Evolutionary conservation across 768 basidiomycete species (phyloP), one percentile per base, ranked within the genome.

Genomic region (Pulveroboletus frians): DNA sequence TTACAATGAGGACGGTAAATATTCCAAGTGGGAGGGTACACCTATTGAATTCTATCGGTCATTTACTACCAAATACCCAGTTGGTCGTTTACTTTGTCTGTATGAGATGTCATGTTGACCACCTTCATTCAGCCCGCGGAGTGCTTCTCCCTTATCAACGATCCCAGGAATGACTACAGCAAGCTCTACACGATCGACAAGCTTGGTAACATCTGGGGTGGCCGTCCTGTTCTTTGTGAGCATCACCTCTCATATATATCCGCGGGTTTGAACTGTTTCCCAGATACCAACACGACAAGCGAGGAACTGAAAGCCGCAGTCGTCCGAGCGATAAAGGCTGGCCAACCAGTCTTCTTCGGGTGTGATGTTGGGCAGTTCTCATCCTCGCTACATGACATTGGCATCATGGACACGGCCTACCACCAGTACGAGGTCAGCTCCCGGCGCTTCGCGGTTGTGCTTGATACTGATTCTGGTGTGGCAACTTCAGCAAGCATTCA

Each of bases 351-450:
- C 39, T 96, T 95, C 79, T 97, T 97, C 63, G 95, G 93, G 0
- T 96, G 94, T 64, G 95, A 98, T 63, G 92, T 96, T 39, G 93
- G 92, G 31, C 81, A 96, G 63, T 89, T 81, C 63, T 87, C 85
- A 4, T 83, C 89, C 56, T 72, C 74, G 20, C 57, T 68, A 21
- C 65, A 63, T 29, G 66, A 55, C 13, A 66, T 75, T 2, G 95
- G 94, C 21, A 83, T 96, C 55, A 90, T 95, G 92, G 93, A 93
- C 63, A 79, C 82, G 21, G 78, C 77, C 14, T 74, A 94, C 18
- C 91, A 83, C 64, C 85, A 90, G 59, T 89, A 88, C 62, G 86
- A 88, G 78, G 87, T 84, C 23, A 29, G 45, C 44, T 43, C 1
- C 31, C 42, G 14, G 9, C 7, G 3, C 39, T 21, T 27, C 1